Percentiles rank a stretch among this genome's conserved stretches.
Evolutionary conservation across 1,284 basidiomycete genomes (phyloP).

Genomic region (Thecaphora thlaspeos): DNA sequence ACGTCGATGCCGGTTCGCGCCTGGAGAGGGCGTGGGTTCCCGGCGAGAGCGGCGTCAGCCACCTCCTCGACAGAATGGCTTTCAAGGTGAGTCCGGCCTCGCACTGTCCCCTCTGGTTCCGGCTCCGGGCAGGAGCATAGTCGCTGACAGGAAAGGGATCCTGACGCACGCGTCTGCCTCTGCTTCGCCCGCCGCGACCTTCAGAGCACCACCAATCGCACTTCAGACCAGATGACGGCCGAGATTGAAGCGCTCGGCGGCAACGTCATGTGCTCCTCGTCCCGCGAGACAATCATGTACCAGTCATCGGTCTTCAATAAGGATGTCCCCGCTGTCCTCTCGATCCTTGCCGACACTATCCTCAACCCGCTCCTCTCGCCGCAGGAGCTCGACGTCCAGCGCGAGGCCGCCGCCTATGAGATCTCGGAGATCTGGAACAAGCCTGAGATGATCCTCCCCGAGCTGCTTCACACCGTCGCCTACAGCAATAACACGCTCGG

Average conservation of each 20-base stretch:
- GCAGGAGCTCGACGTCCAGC: conserved; percentile 79
- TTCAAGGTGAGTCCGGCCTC: conserved; percentile 87
- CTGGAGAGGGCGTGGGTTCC: conserved; percentile 73
- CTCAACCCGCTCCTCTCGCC: conserved; percentile 73
- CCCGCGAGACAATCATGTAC: conserved; percentile 95
- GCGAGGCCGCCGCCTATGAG: conserved; percentile 88
- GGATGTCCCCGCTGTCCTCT: conserved; percentile 76
- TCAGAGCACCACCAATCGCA: conserved; percentile 62
- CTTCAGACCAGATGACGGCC: conserved; percentile 72
- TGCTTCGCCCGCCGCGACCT: no score
- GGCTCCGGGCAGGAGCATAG: no score
- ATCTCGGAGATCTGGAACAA: conserved; percentile 82
- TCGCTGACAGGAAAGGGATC: no score
- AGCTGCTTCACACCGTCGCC: conserved; percentile 82
- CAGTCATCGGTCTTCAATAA: conserved; percentile 91
- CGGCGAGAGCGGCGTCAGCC: conserved; percentile 72
- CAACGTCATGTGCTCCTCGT: conserved; percentile 86
- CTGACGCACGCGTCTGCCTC: no score
- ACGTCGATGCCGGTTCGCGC: conserved; percentile 89
- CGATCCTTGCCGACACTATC: conserved; percentile 87
- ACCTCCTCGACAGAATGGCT: conserved; percentile 90
- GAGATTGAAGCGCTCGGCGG: conserved; percentile 85
- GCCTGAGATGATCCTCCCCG: conserved; percentile 93
- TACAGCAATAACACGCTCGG: conserved; percentile 78
- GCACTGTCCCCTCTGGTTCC: no score